phyloP scores from a whole-genome alignment of 345 rosid genomes.

The Sisymbrium altissimum region DNA sequence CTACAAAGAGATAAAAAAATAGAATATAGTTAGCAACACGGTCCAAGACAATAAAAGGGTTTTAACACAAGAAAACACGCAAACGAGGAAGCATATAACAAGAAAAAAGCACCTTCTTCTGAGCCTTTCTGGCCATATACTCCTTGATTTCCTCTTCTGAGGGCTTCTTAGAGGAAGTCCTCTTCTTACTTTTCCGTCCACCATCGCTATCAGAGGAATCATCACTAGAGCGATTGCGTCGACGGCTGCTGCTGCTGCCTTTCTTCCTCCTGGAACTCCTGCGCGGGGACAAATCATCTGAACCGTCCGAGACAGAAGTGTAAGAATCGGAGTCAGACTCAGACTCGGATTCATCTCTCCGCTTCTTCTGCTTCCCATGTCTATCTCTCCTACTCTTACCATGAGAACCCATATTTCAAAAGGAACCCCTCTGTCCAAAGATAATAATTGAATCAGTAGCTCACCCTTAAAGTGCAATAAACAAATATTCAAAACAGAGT shows the following conservation, averaged over 20 bases:
- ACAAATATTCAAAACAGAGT: background rate
- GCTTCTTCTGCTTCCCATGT: conserved; percentile 1
- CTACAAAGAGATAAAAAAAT: conserved; percentile 34
- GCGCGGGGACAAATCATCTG: conserved; percentile 28
- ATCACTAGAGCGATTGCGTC: conserved; percentile 22
- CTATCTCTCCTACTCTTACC: conserved; percentile 24
- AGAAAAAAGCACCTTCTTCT: conserved; percentile 54
- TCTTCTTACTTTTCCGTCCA: conserved; percentile 46
- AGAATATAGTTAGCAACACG: conserved; percentile 7
- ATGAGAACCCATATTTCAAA: conserved; percentile 21
- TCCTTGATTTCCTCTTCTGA: conserved; percentile 67
- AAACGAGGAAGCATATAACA: background rate
- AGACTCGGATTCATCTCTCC: conserved; percentile 32
- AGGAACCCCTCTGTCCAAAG: background rate
- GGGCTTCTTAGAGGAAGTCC: conserved; percentile 41
- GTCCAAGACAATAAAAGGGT: background rate
- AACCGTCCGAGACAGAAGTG: conserved; percentile 27
- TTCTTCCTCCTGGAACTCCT: conserved; percentile 41
- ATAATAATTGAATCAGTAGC: background rate
- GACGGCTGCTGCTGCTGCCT: conserved; percentile 31
- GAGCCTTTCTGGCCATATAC: conserved; percentile 74
- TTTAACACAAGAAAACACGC: background rate
- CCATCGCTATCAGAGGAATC: conserved; percentile 39
- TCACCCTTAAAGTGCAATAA: background rate
- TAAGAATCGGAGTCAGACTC: conserved; percentile 39